phyloP scores from a whole-genome alignment of 164 flowering plant genomes.

The Echeveria elegans region DNA sequence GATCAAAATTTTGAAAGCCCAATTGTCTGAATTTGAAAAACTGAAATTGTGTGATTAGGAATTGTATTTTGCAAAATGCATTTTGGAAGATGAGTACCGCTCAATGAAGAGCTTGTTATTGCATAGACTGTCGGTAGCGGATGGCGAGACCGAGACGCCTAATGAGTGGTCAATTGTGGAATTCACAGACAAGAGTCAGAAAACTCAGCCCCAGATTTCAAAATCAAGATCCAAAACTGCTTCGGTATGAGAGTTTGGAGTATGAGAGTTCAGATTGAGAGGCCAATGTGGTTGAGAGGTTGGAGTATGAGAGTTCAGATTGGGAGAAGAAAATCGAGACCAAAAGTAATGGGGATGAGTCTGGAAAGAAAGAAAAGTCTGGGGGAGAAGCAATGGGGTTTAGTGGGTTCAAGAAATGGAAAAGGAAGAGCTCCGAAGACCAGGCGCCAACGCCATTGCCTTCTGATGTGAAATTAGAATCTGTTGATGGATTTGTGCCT shows the following conservation, averaged over 20 bases:
- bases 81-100: slow-evolving; percentile 77
- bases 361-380: slow-evolving; percentile 34
- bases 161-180: slow-evolving; percentile 87
- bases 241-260: too few species aligned
- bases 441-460: slow-evolving; percentile 50
- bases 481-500: slow-evolving; percentile 14
- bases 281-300: slow-evolving; percentile 45
- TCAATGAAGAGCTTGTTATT: slow-evolving; percentile 77
- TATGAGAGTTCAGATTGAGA: too few species aligned
- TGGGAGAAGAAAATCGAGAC: slow-evolving; percentile 7
- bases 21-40: background rate
- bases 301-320: background rate
- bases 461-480: slow-evolving; percentile 38
- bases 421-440: slow-evolving; percentile 38
- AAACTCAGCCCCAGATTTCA: slow-evolving; percentile 20
- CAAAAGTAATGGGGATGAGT: slow-evolving; percentile 1
- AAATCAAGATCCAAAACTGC: slow-evolving; percentile 40
- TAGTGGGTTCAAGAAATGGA: slow-evolving; percentile 73
- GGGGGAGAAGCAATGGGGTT: slow-evolving; percentile 56
- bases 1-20: background rate
- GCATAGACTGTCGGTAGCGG: slow-evolving; percentile 84
- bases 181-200: slow-evolving; percentile 37
- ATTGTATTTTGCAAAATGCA: slow-evolving; percentile 76
- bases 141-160: slow-evolving; percentile 61
- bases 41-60: slow-evolving; percentile 51